Evolutionary conservation across 208 protist genomes (phyloP), one percentile per base, ranked within the genome.

Genomic region (Acanthamoeba triangularis): DNA sequence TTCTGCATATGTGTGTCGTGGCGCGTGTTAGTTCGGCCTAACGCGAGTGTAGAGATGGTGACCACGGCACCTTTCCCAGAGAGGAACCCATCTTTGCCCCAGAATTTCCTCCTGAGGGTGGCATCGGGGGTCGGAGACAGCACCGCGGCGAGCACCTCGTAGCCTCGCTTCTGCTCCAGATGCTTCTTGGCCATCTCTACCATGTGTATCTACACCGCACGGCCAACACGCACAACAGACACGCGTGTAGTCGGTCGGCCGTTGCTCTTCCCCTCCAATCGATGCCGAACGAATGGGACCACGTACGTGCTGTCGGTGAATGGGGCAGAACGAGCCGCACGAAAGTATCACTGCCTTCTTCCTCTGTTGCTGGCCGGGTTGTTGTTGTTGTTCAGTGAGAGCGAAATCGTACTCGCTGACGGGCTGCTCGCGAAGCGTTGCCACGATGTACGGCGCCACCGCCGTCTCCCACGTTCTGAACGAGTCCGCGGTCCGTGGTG

Each of bases 161-260:
- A 94, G 63, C 88, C 88, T 13, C 88, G 56, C 67, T 94, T 94
- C 20, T 78, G 44, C n/a, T 94, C 88, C 20, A 94, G 65, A n/a
- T 94, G 88, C 30, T 30, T 41, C 37, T 94, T 94, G 25, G 88
- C 88, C 37, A 78, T 54, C 61, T 94, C 88, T 54, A 94, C 5
- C 88, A 94, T 94, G 41, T 94, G 59, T 28, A 94, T 94, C 88
- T 94, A 28, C 54, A 59, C 16, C 54, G 20, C 54, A 59, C 54
- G 54, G 20, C 54, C 54, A 59, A 59, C 20, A 59, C 54, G 54
- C 2, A 4, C 54, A 59, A 59, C 20, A 47, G 3, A 47, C 41
- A 47, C 2, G 41, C 41, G 5, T 47, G 41, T 6, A 47, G 41
- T 47, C 41, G 41, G 41, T 47, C 41, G 0, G 41, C 11, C 41